These are phyloP conservation scores for Malbranchea zuffiana DNA, from an alignment of 2,329 filamentous ascomycete species.

Conservation along the genomic window DNA sequence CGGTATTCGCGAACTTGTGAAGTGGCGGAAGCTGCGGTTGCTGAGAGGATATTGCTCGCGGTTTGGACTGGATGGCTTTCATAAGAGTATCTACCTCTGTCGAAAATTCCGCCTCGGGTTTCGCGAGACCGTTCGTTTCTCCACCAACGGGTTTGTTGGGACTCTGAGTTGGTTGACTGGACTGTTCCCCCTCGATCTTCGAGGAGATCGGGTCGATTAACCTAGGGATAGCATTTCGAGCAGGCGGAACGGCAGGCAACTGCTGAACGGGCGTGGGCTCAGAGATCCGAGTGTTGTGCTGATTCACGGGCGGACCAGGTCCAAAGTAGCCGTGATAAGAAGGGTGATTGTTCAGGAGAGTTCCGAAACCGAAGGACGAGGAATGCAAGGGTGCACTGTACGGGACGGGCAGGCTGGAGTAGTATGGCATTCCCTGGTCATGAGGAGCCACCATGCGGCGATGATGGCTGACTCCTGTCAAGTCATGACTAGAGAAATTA, in stretches of 20 bases:
- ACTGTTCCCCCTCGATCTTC: constrained; percentile 12
- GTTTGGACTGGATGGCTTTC: constrained; percentile 70
- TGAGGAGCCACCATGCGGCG: constrained; percentile 28
- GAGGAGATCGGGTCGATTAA: constrained; percentile 15
- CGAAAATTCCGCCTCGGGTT: constrained; percentile 50
- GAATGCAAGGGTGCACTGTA: constrained; percentile 30
- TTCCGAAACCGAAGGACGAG: constrained; percentile 24
- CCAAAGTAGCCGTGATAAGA: constrained; percentile 29
- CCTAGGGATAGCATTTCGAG: constrained; percentile 28
- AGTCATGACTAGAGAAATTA: constrained; percentile 29
- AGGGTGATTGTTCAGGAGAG: constrained; percentile 24
- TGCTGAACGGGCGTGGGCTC: constrained; percentile 21
- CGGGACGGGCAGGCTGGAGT: constrained; percentile 26
- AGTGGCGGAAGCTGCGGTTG: constrained; percentile 23
- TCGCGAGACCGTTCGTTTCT: constrained; percentile 7
- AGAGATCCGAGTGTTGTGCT: constrained; percentile 18
- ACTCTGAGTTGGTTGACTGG: constrained; percentile 6
- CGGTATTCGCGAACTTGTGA: constrained; percentile 23
- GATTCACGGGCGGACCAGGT: constrained; percentile 13
- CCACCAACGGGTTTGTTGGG: constrained; percentile 5
- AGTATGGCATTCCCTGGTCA: constrained; percentile 29
- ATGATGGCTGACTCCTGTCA: constrained; percentile 28
- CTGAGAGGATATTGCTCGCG: constrained; percentile 23
- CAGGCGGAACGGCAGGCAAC: constrained; percentile 28
- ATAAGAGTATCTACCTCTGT: constrained; percentile 81